Evolutionary conservation across 2,329 filamentous ascomycete species (phyloP).

Genomic region (Sordariomycetes sp.): DNA sequence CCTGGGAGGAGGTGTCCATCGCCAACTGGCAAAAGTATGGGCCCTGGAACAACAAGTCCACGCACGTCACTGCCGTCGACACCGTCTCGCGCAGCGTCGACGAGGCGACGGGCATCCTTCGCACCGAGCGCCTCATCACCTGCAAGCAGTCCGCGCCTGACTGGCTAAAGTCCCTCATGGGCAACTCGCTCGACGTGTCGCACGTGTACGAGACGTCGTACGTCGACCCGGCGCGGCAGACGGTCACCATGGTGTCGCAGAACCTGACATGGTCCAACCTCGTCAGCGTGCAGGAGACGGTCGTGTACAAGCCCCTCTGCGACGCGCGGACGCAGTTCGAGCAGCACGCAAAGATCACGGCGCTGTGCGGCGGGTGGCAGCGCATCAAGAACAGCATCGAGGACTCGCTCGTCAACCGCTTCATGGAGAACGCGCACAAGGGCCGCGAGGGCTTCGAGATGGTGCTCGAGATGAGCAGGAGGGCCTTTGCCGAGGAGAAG

Average conservation of each 20-base stretch:
- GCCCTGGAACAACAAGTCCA: constrained; percentile 97
- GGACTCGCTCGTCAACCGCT: constrained; percentile 76
- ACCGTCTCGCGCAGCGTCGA: constrained; percentile 62
- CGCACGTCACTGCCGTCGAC: constrained; percentile 91
- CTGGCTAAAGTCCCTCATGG: constrained; percentile 71
- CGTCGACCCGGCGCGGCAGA: constrained; percentile 71
- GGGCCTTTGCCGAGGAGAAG: constrained; percentile 83
- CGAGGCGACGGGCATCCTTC: constrained; percentile 42
- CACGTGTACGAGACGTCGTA: constrained; percentile 94
- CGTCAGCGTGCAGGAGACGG: constrained; percentile 84
- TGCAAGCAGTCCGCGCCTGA: constrained; percentile 55
- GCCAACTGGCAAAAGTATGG: constrained; percentile 99
- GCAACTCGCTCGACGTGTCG: constrained; percentile 58
- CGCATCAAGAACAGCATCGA: constrained; percentile 94
- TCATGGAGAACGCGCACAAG: constrained; percentile 81
- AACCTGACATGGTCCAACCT: constrained; percentile 92
- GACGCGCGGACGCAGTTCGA: constrained; percentile 57
- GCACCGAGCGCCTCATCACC: constrained; percentile 49
- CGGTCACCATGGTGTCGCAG: constrained; percentile 90
- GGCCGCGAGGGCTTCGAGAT: constrained; percentile 91
- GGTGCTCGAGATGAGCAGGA: constrained; percentile 83
- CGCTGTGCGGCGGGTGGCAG: constrained; percentile 92
- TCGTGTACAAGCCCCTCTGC: constrained; percentile 59
- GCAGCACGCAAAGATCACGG: constrained; percentile 86
- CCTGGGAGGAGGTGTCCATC: constrained; percentile 94